These are phyloP conservation scores for Penicillium psychrofluorescens DNA, from an alignment of 495 filamentous ascomycete species.

Conservation along the genomic window DNA sequence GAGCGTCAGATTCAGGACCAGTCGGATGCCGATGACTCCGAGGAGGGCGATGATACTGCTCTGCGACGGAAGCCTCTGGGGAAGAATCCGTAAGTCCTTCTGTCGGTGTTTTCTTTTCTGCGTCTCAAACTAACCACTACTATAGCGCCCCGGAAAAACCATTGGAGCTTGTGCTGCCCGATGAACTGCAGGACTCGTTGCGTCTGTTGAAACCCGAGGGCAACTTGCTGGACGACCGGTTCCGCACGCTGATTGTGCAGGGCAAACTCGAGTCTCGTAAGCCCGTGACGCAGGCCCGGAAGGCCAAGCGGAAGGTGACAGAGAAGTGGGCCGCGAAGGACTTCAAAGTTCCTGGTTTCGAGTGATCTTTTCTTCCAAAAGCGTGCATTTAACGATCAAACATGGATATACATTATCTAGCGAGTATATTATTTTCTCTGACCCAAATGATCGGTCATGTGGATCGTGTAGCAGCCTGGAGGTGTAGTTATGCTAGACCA, in stretches of 20 bases:
- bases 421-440: no score
- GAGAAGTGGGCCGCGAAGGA: constrained; percentile 99
- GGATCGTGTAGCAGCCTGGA: no score
- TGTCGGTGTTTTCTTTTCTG: constrained; percentile 12
- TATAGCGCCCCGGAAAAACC: constrained; percentile 64
- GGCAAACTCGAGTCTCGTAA: constrained; percentile 83
- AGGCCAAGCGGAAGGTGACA: constrained; percentile 66
- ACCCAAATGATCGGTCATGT: no score
- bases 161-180: constrained; percentile 82
- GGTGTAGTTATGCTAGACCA: no score
- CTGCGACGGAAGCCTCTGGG: constrained; percentile 70
- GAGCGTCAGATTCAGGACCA: constrained; percentile 19
- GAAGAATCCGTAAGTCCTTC: constrained; percentile 45
- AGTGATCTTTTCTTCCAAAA: constrained; percentile 17
- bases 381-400: constrained; percentile 9
- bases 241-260: constrained; percentile 77
- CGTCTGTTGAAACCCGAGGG: constrained; percentile 88
- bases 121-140: constrained; percentile 15
- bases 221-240: constrained; percentile 84
- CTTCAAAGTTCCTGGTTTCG: constrained; percentile 54
- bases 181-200: constrained; percentile 89
- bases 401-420: constrained; percentile 18
- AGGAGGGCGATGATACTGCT: constrained; percentile 45
- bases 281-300: constrained; percentile 68
- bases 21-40: constrained; percentile 48